Percentiles rank a stretch among this genome's conserved stretches.
Conservation (phyloP, 116 monocot species). For the Cymodocea nodosa region DNA sequence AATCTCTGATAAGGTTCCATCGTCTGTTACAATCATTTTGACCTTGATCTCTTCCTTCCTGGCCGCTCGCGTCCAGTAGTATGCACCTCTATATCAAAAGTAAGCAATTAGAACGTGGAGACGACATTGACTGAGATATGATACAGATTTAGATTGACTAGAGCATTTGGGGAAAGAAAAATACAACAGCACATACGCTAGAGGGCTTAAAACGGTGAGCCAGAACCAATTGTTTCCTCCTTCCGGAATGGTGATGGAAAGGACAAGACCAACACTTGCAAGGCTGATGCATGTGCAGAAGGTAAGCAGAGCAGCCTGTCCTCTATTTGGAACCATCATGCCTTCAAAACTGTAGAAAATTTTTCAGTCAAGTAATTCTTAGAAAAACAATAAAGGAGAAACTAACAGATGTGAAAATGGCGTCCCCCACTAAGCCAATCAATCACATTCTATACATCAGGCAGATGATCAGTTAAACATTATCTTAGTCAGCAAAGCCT, state of each 20-base stretch:
- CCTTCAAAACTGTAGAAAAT: constrained; percentile 61
- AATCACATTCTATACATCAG: too few relatives aligned
- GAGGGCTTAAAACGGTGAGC: constrained; percentile 47
- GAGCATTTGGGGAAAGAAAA: background rate
- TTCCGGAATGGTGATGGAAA: constrained; percentile 79
- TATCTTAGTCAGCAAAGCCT: too few relatives aligned
- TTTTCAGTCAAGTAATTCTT: too few relatives aligned
- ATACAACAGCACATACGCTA: background rate
- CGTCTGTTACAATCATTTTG: constrained; percentile 62
- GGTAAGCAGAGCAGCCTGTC: constrained; percentile 90
- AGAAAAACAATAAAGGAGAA: too few relatives aligned
- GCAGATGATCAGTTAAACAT: too few relatives aligned
- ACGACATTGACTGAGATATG: background rate
- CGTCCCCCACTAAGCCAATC: too few relatives aligned
- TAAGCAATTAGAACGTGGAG: background rate
- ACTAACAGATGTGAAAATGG: too few relatives aligned
- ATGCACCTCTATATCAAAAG: constrained; percentile 47
- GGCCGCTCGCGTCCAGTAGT: constrained; percentile 86
- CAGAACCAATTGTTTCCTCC: constrained; percentile 97
- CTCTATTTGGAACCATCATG: constrained; percentile 84
- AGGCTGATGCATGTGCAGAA: constrained; percentile 99
- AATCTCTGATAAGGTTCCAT: constrained; percentile 71
- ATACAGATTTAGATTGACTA: background rate
- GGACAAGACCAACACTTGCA: constrained; percentile 78
- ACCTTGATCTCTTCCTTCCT: constrained; percentile 98